Base-by-base conservation (phyloP, 805 yeast genomes). In the Candida lessepsii region DNA sequence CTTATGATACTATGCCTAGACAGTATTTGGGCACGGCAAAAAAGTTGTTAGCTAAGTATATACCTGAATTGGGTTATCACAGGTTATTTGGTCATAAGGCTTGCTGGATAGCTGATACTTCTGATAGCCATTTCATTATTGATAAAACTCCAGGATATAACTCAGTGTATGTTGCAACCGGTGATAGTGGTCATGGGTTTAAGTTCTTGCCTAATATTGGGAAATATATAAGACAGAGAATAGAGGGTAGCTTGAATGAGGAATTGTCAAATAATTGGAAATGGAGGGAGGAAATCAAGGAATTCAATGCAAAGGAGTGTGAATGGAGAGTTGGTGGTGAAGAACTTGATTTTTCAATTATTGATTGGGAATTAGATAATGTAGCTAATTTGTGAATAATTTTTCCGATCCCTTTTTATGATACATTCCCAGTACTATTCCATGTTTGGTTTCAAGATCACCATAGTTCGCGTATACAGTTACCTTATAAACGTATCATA, bases 21-120 rank as follows among this genome's bases (percentile, higher is more conserved):
- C 36, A 50, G 2, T 61, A 65, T 13, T 54, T 54, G 11, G 30
- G n/a, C 0, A 55, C 59, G 11, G 64, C 60, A 1, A 52, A 54
- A 21, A 34, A 23, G 1, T 37, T 67, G 1, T 44, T 72, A 18
- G 54, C 45, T 2, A 56, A 56, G 34, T 59, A 58, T 30, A 43
- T 72, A 7, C 78, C 78, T 2, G 71, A 68, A 9, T 47, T 73
- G 18, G 60, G 62, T 2, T 52, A 63, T 33, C 70, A 47, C 33
- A 29, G 15, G 5, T 20, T 50, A 9, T 18, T 47, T 19, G 40
- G 45, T 25, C 45, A 44, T 23, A 52, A 52, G 40, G 50, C 48
- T 3, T 52, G 56, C 41, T 67, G 70, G 70, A 60, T 61, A 35
- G 59, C 64, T 1, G 70, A 64, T 44, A 56, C 65, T 7, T 44